phyloP scores from a whole-genome alignment of 208 protist species.

The Crithidia thermophila region DNA sequence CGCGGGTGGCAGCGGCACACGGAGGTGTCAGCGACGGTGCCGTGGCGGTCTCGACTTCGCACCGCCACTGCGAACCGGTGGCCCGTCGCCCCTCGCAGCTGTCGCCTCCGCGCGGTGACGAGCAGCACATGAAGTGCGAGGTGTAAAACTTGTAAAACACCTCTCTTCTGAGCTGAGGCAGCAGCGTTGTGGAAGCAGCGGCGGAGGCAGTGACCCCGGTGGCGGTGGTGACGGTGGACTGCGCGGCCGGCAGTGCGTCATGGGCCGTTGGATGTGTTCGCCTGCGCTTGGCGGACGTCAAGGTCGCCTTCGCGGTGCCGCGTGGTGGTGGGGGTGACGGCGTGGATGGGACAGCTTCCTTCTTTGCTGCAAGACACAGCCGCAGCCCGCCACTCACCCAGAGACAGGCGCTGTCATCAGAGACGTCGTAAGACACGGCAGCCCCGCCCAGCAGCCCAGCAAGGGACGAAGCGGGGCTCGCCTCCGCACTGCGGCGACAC shows the following conservation, averaged over 20 bases:
- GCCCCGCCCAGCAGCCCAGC: slow-evolving; percentile 22
- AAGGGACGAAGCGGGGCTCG: not conserved
- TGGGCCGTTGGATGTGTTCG: not conserved
- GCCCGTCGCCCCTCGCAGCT: not conserved
- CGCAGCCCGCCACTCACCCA: slow-evolving; percentile 34
- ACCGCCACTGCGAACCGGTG: not conserved
- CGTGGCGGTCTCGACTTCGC: not conserved
- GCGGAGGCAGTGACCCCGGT: not conserved
- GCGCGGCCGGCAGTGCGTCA: too few relatives aligned
- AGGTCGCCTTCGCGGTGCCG: not conserved
- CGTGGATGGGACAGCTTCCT: not conserved
- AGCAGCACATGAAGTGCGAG: slow-evolving; percentile 15
- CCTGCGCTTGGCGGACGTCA: not conserved
- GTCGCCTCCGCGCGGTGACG: not conserved
- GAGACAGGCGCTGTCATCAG: slow-evolving; percentile 5
- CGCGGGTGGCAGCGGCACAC: not conserved
- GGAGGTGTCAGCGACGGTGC: not conserved
- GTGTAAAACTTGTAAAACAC: slow-evolving; percentile 9
- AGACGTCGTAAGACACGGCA: slow-evolving; percentile 11
- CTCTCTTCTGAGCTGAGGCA: not conserved
- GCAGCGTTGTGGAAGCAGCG: not conserved
- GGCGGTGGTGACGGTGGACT: too few relatives aligned
- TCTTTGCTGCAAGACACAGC: not conserved
- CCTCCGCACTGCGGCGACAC: slow-evolving; percentile 4
- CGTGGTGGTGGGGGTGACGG: not conserved